Evolutionary conservation across 2,329 filamentous ascomycete species (phyloP).

Genomic region (Aspergillus spinulosporus): DNA sequence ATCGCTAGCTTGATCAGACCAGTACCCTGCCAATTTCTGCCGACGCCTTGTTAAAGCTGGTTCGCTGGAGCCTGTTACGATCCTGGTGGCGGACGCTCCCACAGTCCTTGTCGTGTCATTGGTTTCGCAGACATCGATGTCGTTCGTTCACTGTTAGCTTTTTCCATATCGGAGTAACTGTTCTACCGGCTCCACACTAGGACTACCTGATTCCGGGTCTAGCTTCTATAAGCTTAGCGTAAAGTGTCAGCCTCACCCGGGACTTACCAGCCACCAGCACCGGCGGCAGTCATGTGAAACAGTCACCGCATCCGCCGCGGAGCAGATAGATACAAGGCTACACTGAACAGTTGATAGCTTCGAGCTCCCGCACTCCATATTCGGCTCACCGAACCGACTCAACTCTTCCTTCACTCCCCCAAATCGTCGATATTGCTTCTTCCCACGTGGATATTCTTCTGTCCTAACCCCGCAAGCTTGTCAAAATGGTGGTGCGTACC

Average conservation of each 20-base stretch:
- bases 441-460: slow-evolving; percentile 1
- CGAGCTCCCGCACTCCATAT: background rate
- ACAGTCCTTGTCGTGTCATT: background rate
- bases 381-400: slow-evolving; percentile 5
- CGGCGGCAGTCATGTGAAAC: slow-evolving; percentile 8
- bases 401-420: background rate
- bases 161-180: slow-evolving; percentile 2
- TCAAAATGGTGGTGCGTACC: slow-evolving; percentile 14
- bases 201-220: background rate
- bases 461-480: background rate
- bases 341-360: background rate
- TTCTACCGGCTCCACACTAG: background rate
- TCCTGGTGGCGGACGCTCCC: background rate
- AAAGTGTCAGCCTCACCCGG: background rate
- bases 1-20: slow-evolving; percentile 1
- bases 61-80: background rate
- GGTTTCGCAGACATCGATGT: background rate
- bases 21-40: background rate
- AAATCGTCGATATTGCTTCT: slow-evolving; percentile 5
- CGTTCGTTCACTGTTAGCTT: background rate
- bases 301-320: background rate
- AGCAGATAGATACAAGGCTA: background rate
- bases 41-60: too few relatives aligned
- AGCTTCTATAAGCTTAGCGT: slow-evolving; percentile 1
- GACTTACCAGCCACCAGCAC: slow-evolving; percentile 5